phyloP scores from a whole-genome alignment of 768 basidiomycete species.

The Cyathus striatus region DNA sequence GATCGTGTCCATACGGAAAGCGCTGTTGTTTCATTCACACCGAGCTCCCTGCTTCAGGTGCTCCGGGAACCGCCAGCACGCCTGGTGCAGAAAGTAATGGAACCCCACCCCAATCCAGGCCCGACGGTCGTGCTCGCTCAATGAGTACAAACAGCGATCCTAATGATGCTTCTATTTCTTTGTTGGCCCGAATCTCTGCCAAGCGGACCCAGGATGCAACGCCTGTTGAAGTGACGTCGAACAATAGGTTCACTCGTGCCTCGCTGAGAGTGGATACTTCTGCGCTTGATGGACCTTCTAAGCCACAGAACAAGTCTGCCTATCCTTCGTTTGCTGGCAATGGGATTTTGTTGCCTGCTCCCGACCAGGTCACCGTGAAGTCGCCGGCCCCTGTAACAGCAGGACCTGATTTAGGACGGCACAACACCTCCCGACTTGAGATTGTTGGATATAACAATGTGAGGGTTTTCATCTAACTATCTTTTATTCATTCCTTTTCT shows the following conservation, averaged over 20 bases:
- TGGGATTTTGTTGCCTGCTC: conserved; percentile 52
- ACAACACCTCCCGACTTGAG: conserved; percentile 63
- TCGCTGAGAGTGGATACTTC: conserved; percentile 74
- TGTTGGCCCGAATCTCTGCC: conserved; percentile 72
- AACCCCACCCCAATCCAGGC: conserved; percentile 46
- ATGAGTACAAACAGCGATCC: conserved; percentile 76
- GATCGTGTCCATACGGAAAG: conserved; percentile 90
- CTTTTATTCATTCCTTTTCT: conserved; percentile 1
- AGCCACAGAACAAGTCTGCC: conserved; percentile 86
- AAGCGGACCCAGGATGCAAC: conserved; percentile 55
- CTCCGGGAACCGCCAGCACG: conserved; percentile 40
- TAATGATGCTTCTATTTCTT: conserved; percentile 64
- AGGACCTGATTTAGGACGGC: conserved; percentile 79
- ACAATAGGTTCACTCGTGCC: conserved; percentile 52
- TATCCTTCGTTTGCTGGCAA: conserved; percentile 67
- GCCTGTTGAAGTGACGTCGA: conserved; percentile 47
- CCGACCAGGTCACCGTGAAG: conserved; percentile 55
- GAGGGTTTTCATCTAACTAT: conserved; percentile 6
- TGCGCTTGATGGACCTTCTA: conserved; percentile 51
- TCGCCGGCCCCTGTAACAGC: conserved; percentile 81
- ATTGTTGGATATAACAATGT: conserved; percentile 74
- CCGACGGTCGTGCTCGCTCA: conserved; percentile 60
- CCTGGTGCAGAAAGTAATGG: conserved; percentile 28
- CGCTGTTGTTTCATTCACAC: conserved; percentile 94
- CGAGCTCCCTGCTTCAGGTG: conserved; percentile 65